Evolutionary conservation across 2,329 filamentous ascomycete genomes (phyloP), one percentile per base, ranked within the genome.

Genomic region (Hymenoscyphus albidus): DNA sequence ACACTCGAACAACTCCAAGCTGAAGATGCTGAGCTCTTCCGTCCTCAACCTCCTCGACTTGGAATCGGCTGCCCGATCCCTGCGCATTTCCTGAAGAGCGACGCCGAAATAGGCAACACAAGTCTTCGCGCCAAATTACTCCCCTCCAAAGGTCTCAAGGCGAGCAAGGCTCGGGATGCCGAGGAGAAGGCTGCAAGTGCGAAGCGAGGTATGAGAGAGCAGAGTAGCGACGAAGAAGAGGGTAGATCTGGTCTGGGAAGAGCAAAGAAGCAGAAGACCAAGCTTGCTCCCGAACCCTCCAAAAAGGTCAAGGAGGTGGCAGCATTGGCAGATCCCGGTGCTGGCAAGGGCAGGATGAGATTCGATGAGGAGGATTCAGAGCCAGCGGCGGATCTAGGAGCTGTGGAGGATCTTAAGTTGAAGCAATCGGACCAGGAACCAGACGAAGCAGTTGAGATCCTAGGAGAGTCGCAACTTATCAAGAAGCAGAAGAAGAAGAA

Each of bases 201-300:
- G 22, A 75, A 74, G 66, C 68, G 73, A n/a, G 69, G 61, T 13
- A 61, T 71, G 59, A 70, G 57, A 51, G 68, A 68, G 31, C 72
- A 75, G 44, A 74, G 70, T 48, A 76, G 75, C 59, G 75, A 76
- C 65, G 76, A 77, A 39, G 75, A 76, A 27, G 72, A 72, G 59
- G 74, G 76, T 2, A 69, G 76, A 57, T 75, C 75, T 61, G 68
- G 67, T n/a, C 54, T 76, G 38, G 74, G 75, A 39, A 74, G 70
- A 55, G 72, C 73, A 44, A 76, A 76, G 70, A 76, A 75, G 57
- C 38, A 68, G 51, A 74, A 72, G 54, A 66, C 59, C 12, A 62
- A 62, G 39, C 32, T 58, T 22, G 3, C 27, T 10, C n/a, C 42
- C 16, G 42, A 56, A 38, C 5, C 38, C 39, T 7, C 14, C 6